Conservation (phyloP, 768 basidiomycete genomes). For the Agrocybe praecox region DNA sequence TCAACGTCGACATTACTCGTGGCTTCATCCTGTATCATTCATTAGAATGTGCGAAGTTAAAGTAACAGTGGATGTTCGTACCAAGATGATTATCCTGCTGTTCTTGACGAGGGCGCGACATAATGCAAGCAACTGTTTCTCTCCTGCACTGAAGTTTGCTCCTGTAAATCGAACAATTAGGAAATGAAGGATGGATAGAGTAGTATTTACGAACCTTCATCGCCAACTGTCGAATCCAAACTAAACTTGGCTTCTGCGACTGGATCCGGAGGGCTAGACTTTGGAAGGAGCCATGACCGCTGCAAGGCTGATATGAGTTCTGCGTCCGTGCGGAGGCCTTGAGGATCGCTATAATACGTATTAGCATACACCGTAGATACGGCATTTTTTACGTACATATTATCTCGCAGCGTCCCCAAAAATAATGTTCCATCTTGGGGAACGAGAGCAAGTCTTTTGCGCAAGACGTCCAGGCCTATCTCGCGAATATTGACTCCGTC, state of each 20-base stretch:
- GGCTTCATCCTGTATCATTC: conserved; percentile 58
- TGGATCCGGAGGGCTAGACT: conserved; percentile 45
- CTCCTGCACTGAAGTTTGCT: conserved; percentile 65
- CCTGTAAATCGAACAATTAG: conserved; percentile 58
- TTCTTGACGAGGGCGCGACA: conserved; percentile 64
- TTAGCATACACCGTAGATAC: neutral
- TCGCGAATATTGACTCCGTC: conserved; percentile 53
- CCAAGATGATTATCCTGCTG: conserved; percentile 58
- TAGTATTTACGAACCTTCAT: conserved; percentile 44
- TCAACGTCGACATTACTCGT: conserved; percentile 65
- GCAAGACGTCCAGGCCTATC: conserved; percentile 57
- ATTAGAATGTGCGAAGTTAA: neutral
- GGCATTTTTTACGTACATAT: conserved; percentile 30
- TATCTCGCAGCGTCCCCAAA: conserved; percentile 45
- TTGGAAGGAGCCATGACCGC: conserved; percentile 61
- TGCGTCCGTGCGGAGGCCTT: conserved; percentile 53
- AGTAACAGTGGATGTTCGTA: conserved; percentile 28
- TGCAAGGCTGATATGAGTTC: conserved; percentile 65
- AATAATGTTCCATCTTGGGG: conserved; percentile 65
- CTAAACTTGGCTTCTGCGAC: conserved; percentile 65
- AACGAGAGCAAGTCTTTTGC: conserved; percentile 61
- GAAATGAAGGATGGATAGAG: conserved; percentile 14
- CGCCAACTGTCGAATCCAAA: conserved; percentile 59
- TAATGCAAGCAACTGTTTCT: conserved; percentile 66
- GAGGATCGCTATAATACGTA: conserved; percentile 47